Evolutionary conservation across 2,329 filamentous ascomycete species (phyloP).

Genomic region (Ascochyta lentis): DNA sequence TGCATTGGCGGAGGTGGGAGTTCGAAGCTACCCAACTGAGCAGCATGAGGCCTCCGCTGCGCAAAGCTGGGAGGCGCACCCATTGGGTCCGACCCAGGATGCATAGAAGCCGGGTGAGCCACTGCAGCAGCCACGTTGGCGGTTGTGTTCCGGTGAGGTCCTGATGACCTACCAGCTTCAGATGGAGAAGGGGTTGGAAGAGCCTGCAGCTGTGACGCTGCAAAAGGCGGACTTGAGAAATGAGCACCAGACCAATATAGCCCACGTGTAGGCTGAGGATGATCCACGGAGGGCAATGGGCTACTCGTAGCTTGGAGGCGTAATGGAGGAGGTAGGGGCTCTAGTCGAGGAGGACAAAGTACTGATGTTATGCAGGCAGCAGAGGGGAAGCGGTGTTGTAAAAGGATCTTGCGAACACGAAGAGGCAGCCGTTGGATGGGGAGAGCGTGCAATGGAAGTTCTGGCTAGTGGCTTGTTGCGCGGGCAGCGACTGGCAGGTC

Average conservation of each 20-base stretch:
- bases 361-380: constrained; percentile 42
- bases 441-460: constrained; percentile 39
- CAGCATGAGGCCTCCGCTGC: constrained; percentile 72
- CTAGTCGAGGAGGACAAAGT: constrained; percentile 43
- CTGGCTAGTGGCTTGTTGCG: constrained; percentile 39
- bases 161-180: constrained; percentile 52
- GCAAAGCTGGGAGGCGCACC: constrained; percentile 70
- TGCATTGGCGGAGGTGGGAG: constrained; percentile 66
- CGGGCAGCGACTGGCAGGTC: constrained; percentile 37
- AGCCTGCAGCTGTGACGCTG: constrained; percentile 50
- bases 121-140: constrained; percentile 69
- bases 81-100: constrained; percentile 66
- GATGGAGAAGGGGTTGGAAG: constrained; percentile 51
- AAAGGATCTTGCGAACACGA: constrained; percentile 39
- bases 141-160: constrained; percentile 53
- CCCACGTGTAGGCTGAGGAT: constrained; percentile 55
- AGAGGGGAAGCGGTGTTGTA: constrained; percentile 42
- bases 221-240: constrained; percentile 45
- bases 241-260: constrained; percentile 56
- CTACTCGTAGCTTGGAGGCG: constrained; percentile 40
- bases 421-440: constrained; percentile 29
- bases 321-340: constrained; percentile 35
- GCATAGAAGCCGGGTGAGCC: constrained; percentile 67
- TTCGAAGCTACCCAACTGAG: constrained; percentile 72
- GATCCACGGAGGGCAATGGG: constrained; percentile 58